Evolutionary conservation across 441 rosid genomes (phyloP), one percentile per base, ranked within the genome.

Genomic region (California macrophylla): DNA sequence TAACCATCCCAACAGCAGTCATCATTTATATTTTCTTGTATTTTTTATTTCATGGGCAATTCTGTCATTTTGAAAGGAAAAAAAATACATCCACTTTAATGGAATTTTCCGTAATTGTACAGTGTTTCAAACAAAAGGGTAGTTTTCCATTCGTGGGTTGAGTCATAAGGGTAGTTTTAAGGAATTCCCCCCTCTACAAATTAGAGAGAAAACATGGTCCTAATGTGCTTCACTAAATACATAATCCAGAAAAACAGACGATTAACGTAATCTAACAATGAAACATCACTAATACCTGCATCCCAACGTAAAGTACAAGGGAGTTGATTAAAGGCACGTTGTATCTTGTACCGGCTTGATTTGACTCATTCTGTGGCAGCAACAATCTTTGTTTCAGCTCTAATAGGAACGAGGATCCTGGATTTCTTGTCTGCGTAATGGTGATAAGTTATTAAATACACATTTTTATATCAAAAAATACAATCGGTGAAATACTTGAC

Each of bases 261-360:
- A 45, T 45, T 66, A 23, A 23, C n/a, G 23, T 28, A 66, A 68
- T 32, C 29, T 25, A 64, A 16, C 6, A 36, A 30, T 21, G 23
- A 25, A 45, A 56, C 28, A 60, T 3, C 21, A 1, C 69, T 50
- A 67, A 34, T 63, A 69, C 75, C 77, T 75, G 75, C 77, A 68
- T 70, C 61, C 79, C 79, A 0, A 71, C 67, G 64, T 72, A 72
- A 29, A 75, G 75, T 71, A 76, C 70, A 15, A 67, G 75, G 40
- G 79, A 75, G 71, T 75, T 79, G 25, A 75, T 79, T 38, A 77
- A 47, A 0, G 76, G 78, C 66, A 78, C 74, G 2, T 75, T 70
- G 68, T 72, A 78, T 18, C 72, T 60, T 58, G 77, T 70, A n/a
- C 76, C 79, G 63, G 77, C 67, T 60, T 54, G 38, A 42, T 72